Evolutionary conservation across 169 alveolate species (phyloP).

Genomic region (Plasmodium falciparum): DNA sequence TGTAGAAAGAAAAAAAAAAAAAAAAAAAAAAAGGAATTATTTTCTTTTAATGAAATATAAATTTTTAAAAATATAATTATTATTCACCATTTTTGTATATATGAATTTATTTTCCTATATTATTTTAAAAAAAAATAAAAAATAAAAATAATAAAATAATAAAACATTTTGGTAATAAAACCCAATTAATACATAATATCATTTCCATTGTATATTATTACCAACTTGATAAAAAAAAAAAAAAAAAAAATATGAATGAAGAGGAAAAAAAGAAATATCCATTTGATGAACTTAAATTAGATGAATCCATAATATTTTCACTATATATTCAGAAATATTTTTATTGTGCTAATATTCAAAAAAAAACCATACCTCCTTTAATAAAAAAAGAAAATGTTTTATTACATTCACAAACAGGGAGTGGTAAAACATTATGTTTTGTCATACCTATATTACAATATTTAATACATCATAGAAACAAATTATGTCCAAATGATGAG

Average conservation of each 20-base stretch:
- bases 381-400: slow-evolving; percentile 90
- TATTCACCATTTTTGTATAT: too few relatives aligned
- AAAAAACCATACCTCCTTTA: slow-evolving; percentile 89
- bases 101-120: too few relatives aligned
- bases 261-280: slow-evolving; percentile 45
- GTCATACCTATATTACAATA: slow-evolving; percentile 91
- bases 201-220: neutral
- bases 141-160: neutral
- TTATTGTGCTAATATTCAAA: slow-evolving; percentile 84
- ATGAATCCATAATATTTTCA: slow-evolving; percentile 40
- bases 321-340: slow-evolving; percentile 54
- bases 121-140: neutral
- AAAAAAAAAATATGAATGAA: neutral
- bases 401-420: slow-evolving; percentile 95
- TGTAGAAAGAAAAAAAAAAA: too few relatives aligned
- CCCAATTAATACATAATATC: too few relatives aligned
- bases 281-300: slow-evolving; percentile 33
- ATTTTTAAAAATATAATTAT: too few relatives aligned
- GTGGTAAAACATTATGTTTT: slow-evolving; percentile 92
- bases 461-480: slow-evolving; percentile 79
- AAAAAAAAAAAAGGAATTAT: too few relatives aligned
- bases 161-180: neutral
- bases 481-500: neutral
- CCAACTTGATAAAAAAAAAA: neutral
- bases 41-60: too few relatives aligned